Evolutionary conservation across 495 filamentous ascomycete species (phyloP).

Genomic region (Penicillium cataractarum): DNA sequence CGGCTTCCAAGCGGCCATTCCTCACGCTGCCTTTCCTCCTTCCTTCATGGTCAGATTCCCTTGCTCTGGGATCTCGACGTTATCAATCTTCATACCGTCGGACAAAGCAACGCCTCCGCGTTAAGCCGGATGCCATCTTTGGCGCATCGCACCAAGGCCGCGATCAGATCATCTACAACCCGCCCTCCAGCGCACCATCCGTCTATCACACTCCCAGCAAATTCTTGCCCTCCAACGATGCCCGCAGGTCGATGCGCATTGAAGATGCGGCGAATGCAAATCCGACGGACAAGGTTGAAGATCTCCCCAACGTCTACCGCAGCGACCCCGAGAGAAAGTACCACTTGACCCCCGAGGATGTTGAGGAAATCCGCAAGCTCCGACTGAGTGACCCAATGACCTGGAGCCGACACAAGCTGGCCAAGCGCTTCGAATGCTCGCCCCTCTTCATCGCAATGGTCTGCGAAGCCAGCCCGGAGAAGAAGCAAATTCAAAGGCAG

Average conservation of each 20-base stretch:
- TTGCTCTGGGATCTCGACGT: slow-evolving; percentile 44
- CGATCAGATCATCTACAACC: slow-evolving; percentile 89
- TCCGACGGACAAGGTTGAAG: slow-evolving; percentile 25
- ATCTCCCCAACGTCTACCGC: slow-evolving; percentile 61
- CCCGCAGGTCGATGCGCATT: slow-evolving; percentile 60
- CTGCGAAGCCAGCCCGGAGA: slow-evolving; percentile 49
- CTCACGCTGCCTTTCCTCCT: slow-evolving; percentile 48
- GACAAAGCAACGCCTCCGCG: slow-evolving; percentile 69
- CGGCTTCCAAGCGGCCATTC: slow-evolving; percentile 42
- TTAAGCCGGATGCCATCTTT: slow-evolving; percentile 76
- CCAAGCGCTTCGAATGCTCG: slow-evolving; percentile 76
- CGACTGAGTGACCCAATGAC: slow-evolving; percentile 65
- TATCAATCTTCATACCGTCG: slow-evolving; percentile 72
- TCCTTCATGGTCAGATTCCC: slow-evolving; percentile 41
- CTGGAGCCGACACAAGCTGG: slow-evolving; percentile 73
- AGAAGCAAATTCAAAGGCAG: slow-evolving; percentile 55
- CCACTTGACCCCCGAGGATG: slow-evolving; percentile 72
- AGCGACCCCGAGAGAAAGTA: slow-evolving; percentile 65
- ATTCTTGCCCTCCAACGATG: slow-evolving; percentile 83
- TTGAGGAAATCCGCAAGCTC: slow-evolving; percentile 78
- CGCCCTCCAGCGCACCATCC: slow-evolving; percentile 80
- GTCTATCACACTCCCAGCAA: slow-evolving; percentile 86
- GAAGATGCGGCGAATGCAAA: slow-evolving; percentile 19
- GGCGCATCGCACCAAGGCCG: slow-evolving; percentile 46
- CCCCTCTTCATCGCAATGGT: slow-evolving; percentile 69